Evolutionary conservation across 768 basidiomycete species (phyloP), one percentile per base, ranked within the genome.

Genomic region (Rhizopogon rudus): DNA sequence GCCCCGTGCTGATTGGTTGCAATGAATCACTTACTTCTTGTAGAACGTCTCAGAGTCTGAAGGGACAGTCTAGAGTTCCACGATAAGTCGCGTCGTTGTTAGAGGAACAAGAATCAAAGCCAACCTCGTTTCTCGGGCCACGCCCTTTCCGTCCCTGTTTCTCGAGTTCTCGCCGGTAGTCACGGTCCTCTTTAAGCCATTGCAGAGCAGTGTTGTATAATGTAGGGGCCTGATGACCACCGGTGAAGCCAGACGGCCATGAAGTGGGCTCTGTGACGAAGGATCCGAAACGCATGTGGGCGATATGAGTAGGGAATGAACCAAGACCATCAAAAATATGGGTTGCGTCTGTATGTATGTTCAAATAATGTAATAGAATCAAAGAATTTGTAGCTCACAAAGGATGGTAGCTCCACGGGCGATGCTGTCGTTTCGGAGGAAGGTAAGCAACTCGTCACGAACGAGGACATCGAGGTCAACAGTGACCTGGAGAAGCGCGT

Each of bases 381-480:
- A 40, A 41, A n/a, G 40, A 40, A 25, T 45, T 16, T 44, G 25
- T 10, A 73, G 16, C 84, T 63, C 64, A 83, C 92, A 98, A 51
- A 99, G 71, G 53, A 98, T 87, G 12, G 96, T 97, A 10, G 95
- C 91, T 1, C 83, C 81, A 35, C 97, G 82, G 4, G 72, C 66
- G 58, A 87, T 81, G 60, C 90, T 90, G 64, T 99, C 97, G 13
- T 79, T 71, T 60, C 86, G 87, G 49, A 99, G 81, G 74, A 97
- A 98, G 8, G 72, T 80, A 60, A 99, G 81, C n/a, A 99, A 77
- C 58, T 94, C 88, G 53, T 91, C 83, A 48, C 97, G 86, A 43
- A 99, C 97, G 40, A 98, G 81, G 14, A 98, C 95, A 64, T 99
- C 97, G 13, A 99, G 77, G 69, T 99, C 97, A 17, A 98, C 96